phyloP scores from a whole-genome alignment of 2,329 filamentous ascomycete species.

The Sphaerulina populicola region DNA sequence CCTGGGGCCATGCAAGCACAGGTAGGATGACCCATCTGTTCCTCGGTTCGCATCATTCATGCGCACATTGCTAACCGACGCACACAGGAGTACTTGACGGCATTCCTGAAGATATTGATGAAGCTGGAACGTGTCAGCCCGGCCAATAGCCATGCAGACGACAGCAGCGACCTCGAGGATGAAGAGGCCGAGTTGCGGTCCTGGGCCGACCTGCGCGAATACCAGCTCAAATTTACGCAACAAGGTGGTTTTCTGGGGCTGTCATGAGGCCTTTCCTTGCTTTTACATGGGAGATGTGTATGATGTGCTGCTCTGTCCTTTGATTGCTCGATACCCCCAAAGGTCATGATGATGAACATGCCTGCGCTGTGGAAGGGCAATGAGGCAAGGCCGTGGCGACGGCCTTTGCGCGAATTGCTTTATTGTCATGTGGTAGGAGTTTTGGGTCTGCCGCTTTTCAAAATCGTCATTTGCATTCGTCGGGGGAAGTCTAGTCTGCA shows the following conservation, averaged over 20 bases:
- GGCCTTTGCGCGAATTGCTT: slow-evolving; percentile 10
- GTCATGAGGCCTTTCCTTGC: slow-evolving; percentile 15
- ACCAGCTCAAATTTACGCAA: slow-evolving; percentile 64
- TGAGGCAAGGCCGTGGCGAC: slow-evolving; percentile 10
- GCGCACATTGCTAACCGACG: not conserved
- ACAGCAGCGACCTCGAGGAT: slow-evolving; percentile 38
- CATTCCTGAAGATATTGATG: slow-evolving; percentile 66
- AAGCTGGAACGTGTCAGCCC: slow-evolving; percentile 60
- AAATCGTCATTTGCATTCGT: not conserved
- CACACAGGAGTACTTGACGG: slow-evolving; percentile 52
- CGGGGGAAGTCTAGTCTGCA: slow-evolving; percentile 1
- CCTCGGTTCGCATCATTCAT: not conserved
- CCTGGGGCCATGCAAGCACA: slow-evolving; percentile 53
- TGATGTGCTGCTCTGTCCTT: slow-evolving; percentile 10
- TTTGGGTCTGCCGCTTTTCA: not conserved
- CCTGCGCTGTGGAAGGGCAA: slow-evolving; percentile 10
- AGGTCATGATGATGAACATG: slow-evolving; percentile 9
- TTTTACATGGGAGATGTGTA: not conserved
- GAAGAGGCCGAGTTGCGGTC: slow-evolving; percentile 68
- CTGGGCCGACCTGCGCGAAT: slow-evolving; percentile 73
- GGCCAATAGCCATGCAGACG: slow-evolving; percentile 37
- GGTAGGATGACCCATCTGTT: slow-evolving; percentile 3
- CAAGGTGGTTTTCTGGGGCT: slow-evolving; percentile 48
- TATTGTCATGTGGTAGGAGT: slow-evolving; percentile 4
- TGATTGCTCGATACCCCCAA: slow-evolving; percentile 18